Evolutionary conservation across 306 rosid species (phyloP).

Genomic region (Senna siamea): DNA sequence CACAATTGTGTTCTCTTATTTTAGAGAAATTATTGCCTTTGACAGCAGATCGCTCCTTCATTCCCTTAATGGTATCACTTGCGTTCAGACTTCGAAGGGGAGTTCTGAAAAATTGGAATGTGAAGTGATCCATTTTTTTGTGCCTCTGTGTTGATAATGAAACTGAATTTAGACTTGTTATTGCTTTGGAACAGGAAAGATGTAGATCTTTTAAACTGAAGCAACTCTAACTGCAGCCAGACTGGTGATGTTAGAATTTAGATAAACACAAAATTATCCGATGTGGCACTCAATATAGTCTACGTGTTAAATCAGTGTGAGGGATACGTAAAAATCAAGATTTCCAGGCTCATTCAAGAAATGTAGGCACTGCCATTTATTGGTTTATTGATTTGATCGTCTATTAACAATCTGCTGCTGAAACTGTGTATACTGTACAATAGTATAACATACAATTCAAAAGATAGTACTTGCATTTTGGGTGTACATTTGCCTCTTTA

Average conservation of each 20-base stretch:
- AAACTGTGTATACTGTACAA: slow-evolving; percentile 20
- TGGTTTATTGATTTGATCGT: slow-evolving; percentile 33
- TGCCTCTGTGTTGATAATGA: slow-evolving; percentile 17
- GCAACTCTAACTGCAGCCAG: slow-evolving; percentile 3
- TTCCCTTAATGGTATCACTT: slow-evolving; percentile 18
- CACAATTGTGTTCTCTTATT: slow-evolving; percentile 4
- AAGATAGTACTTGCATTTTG: slow-evolving; percentile 9
- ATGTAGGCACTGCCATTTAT: slow-evolving; percentile 16
- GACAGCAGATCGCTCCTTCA: background rate
- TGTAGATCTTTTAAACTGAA: background rate
- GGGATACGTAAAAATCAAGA: background rate
- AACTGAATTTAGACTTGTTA: background rate
- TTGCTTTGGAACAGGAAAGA: slow-evolving; percentile 8
- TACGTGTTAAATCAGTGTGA: background rate
- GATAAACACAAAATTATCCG: background rate
- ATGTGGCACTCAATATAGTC: too few species aligned
- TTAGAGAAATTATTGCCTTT: slow-evolving; percentile 1
- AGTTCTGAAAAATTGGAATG: slow-evolving; percentile 5
- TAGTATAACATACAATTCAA: background rate
- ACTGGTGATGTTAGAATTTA: slow-evolving; percentile 13
- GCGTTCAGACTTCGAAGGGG: background rate
- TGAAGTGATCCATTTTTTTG: slow-evolving; percentile 1
- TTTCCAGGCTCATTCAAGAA: slow-evolving; percentile 20
- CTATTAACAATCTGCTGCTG: background rate
- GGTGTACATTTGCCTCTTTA: slow-evolving; percentile 25